Conservation (phyloP, 2,329 filamentous ascomycete genomes). For the Huntiella savannae region DNA sequence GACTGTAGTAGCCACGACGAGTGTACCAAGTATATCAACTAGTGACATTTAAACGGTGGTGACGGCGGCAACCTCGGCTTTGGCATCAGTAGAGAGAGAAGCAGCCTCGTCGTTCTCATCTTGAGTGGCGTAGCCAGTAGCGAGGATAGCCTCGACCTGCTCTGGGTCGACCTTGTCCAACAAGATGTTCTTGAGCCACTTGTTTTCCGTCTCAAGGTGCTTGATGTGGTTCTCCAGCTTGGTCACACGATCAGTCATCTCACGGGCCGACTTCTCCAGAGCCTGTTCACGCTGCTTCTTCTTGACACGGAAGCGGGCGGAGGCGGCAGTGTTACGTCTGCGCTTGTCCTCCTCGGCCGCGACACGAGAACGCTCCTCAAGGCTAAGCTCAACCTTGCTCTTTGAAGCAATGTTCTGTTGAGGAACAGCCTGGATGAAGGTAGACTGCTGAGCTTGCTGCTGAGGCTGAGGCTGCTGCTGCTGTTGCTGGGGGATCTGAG, state of each 20-base stretch:
- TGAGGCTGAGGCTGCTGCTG: slow-evolving; percentile 13
- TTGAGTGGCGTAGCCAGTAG: slow-evolving; percentile 28
- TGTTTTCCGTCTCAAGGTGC: slow-evolving; percentile 67
- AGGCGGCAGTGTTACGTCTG: slow-evolving; percentile 72
- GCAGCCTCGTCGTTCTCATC: slow-evolving; percentile 7
- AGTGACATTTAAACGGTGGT: background rate
- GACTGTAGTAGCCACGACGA: too few relatives aligned
- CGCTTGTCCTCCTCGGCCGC: slow-evolving; percentile 82
- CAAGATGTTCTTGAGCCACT: slow-evolving; percentile 62
- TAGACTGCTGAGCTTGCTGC: slow-evolving; percentile 12
- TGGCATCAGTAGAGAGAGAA: slow-evolving; percentile 1
- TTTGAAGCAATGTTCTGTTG: slow-evolving; percentile 21
- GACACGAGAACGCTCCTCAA: slow-evolving; percentile 52
- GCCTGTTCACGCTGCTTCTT: slow-evolving; percentile 90
- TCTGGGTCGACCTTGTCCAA: slow-evolving; percentile 61
- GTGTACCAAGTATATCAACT: too few relatives aligned
- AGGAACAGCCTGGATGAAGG: slow-evolving; percentile 13
- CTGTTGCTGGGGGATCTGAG: slow-evolving; percentile 17
- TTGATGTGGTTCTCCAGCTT: slow-evolving; percentile 53
- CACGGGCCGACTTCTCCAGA: slow-evolving; percentile 62
- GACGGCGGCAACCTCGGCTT: background rate
- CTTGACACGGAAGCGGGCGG: slow-evolving; percentile 78
- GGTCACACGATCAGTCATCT: slow-evolving; percentile 63
- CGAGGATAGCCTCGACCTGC: slow-evolving; percentile 27
- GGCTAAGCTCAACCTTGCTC: slow-evolving; percentile 27